Percentiles rank a stretch among this genome's conserved stretches.
phyloP scores from a whole-genome alignment of 495 filamentous ascomycete genomes.

The Monascus purpureus region DNA sequence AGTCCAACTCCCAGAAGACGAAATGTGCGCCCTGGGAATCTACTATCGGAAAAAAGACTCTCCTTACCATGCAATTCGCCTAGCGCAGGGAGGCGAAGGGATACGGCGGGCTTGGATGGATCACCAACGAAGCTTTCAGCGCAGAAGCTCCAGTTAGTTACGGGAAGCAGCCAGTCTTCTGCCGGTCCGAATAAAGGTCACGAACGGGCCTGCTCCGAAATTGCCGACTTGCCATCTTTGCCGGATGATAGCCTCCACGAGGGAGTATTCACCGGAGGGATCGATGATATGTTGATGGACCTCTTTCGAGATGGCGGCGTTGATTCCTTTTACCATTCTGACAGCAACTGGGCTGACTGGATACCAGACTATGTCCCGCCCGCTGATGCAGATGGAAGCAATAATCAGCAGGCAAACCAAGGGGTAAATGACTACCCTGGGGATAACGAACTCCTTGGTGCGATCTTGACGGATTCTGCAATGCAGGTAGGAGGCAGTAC shows the following conservation, averaged over 20 bases:
- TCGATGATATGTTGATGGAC: slow-evolving; percentile 28
- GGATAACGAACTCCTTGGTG: slow-evolving; percentile 19
- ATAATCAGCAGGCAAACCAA: not conserved
- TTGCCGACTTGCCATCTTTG: slow-evolving; percentile 9
- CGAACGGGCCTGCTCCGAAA: slow-evolving; percentile 11
- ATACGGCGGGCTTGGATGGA: slow-evolving; percentile 6
- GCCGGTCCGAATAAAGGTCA: slow-evolving; percentile 14
- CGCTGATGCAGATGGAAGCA: slow-evolving; percentile 12
- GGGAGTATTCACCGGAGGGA: slow-evolving; percentile 12
- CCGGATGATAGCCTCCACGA: slow-evolving; percentile 12
- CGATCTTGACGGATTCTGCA: slow-evolving; percentile 26
- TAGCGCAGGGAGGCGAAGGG: slow-evolving; percentile 14
- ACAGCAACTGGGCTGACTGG: slow-evolving; percentile 26
- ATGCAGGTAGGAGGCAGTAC: too few species aligned
- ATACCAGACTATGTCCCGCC: slow-evolving; percentile 27
- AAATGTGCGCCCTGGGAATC: slow-evolving; percentile 26
- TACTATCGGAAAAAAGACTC: slow-evolving; percentile 31
- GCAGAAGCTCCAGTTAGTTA: slow-evolving; percentile 24
- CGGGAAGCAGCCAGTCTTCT: slow-evolving; percentile 9
- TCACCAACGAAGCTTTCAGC: slow-evolving; percentile 22
- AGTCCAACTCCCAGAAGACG: slow-evolving; percentile 47
- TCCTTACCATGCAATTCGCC: slow-evolving; percentile 24
- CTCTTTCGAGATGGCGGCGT: slow-evolving; percentile 21
- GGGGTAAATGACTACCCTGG: slow-evolving; percentile 1
- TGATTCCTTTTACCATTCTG: slow-evolving; percentile 7